A percentile compares a stretch with the other conserved stretches of the same genome.
Conservation (phyloP, 1,139 yeast species). For the Blastobotrys proliferans region DNA sequence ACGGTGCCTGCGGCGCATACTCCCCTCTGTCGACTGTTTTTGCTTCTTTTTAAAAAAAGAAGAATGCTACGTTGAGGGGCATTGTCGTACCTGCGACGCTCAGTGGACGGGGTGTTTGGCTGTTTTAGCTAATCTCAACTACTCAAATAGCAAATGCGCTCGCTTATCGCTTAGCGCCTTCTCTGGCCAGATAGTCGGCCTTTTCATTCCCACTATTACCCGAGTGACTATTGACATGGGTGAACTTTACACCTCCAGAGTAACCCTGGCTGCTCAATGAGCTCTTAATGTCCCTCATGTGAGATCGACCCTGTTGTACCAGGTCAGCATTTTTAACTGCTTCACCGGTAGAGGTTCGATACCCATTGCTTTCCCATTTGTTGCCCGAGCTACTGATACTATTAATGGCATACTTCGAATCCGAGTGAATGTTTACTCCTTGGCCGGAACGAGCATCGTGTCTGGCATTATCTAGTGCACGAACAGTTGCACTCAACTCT, state of each 20-base stretch:
- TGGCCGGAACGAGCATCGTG: conserved; percentile 17
- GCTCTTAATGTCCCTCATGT: conserved; percentile 32
- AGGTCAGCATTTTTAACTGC: conserved; percentile 11
- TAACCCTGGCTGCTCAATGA: conserved; percentile 21
- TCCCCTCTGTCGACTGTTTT: no score
- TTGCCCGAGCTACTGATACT: conserved; percentile 48
- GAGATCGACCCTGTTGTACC: conserved; percentile 22
- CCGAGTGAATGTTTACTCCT: conserved; percentile 41
- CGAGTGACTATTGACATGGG: conserved; percentile 70
- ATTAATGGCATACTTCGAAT: conserved; percentile 54
- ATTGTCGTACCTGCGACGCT: no score
- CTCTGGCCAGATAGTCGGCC: conserved; percentile 68
- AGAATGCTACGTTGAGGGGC: no score
- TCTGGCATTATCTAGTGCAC: conserved; percentile 42
- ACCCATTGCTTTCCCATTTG: conserved; percentile 52
- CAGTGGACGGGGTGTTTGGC: no score
- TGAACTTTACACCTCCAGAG: conserved; percentile 38
- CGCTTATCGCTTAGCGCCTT: conserved; percentile 12
- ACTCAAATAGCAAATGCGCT: no score
- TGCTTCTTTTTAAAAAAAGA: no score
- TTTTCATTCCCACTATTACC: conserved; percentile 67
- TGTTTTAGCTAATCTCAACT: no score
- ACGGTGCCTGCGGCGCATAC: no score
- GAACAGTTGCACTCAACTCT: conserved; percentile 62
- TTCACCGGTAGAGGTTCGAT: conserved; percentile 31